Base-by-base conservation (phyloP, 306 rosid genomes). In the Casuarina glauca region DNA sequence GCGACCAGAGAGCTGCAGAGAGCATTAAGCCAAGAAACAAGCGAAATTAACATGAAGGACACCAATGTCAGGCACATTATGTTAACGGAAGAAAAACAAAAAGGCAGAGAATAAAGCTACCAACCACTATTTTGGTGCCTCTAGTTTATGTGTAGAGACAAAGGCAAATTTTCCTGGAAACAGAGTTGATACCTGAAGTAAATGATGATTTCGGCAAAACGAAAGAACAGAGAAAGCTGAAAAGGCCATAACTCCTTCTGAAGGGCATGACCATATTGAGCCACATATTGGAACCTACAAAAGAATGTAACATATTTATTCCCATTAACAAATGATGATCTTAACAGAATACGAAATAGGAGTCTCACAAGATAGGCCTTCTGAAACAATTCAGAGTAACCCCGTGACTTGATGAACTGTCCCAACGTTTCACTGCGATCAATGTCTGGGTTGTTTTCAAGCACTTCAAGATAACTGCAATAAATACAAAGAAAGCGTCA, bases 151-250 rank as follows among this genome's bases (percentile, higher is more conserved):
- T 17, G 3, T 7, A 54, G 2, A 38, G 3, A 17, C 19, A 38
- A 53, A 0, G 26, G 16, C 2, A 58, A 58, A 20, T n/a, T 20
- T 6, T 58, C 64, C 39, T 20, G 4, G 26, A 58, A 20, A 58
- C 2, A 9, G 16, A 26, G 9, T 17, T 66, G 49, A 44, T 80
- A 91, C 97, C 97, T 94, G 96, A 84, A 94, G 96, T 48, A 90
- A 87, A 84, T 90, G 86, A 62, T 94, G 97, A 74, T 92, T 94
- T 32, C 91, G 97, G 60, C 93, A 92, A 79, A 94, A 91, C 0
- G 97, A 92, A 72, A 94, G 93, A 72, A 89, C 88, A 3, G 94
- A 88, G 86, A 84, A 92, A 75, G 97, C 97, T 53, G 98, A 90
- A 82, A 92, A 90, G 85, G 90, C 87, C 89, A 89, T 20, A 73